These are phyloP conservation scores for Setaria viridis DNA, from an alignment of 202 grass and related monocot genomes.

Conservation along the genomic window DNA sequence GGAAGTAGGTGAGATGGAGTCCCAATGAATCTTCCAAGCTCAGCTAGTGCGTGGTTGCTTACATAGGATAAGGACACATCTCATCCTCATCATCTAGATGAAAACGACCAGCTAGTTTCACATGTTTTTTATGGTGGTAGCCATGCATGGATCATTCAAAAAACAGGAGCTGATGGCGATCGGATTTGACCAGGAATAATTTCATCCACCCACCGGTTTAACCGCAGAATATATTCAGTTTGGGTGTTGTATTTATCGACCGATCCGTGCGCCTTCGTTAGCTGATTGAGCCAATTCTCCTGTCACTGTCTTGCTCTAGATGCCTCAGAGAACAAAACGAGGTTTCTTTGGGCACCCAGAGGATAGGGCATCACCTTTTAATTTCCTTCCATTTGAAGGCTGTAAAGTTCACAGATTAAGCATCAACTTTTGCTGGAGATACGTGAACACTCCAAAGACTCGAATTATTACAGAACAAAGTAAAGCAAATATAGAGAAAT, in stretches of 20 bases:
- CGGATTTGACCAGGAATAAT: constrained; percentile 47
- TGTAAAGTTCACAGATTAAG: neutral
- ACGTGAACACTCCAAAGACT: neutral
- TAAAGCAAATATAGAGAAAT: neutral
- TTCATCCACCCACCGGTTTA: constrained; percentile 29
- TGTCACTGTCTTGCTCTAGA: constrained; percentile 16
- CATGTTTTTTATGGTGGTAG: constrained; percentile 44
- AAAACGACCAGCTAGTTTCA: constrained; percentile 49
- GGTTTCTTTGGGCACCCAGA: constrained; percentile 5
- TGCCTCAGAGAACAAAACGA: constrained; percentile 29
- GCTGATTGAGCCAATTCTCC: neutral
- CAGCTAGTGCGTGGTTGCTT: constrained; percentile 35
- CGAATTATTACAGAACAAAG: neutral
- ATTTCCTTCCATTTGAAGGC: neutral
- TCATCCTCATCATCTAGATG: constrained; percentile 55
- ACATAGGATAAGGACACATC: constrained; percentile 50
- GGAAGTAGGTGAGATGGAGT: constrained; percentile 58
- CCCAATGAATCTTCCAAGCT: constrained; percentile 61
- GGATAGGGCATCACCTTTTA: neutral
- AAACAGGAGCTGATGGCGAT: constrained; percentile 44
- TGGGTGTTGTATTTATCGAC: neutral
- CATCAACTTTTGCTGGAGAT: neutral
- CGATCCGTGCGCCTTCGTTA: neutral
- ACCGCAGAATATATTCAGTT: neutral
- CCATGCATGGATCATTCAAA: constrained; percentile 39